Base-by-base conservation (phyloP, 2,329 filamentous ascomycete species). In the Verticillium klebahnii region DNA sequence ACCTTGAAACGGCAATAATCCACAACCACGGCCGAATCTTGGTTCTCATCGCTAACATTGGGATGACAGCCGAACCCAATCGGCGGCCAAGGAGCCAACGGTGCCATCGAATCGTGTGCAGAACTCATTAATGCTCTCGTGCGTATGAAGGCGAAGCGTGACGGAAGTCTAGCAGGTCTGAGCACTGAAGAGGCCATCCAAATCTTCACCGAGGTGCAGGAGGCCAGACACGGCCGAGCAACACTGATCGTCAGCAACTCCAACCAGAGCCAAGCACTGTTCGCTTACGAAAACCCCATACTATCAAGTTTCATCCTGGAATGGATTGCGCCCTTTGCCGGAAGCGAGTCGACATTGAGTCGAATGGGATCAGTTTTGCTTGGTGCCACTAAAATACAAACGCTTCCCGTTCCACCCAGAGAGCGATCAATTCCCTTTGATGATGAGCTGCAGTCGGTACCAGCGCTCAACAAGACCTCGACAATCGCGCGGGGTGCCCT, bases 71-170 rank as follows among this genome's bases (percentile, higher is more conserved):
- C 70, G 7, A 68, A 71, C 29, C 70, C 70, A 1, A 65, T 71
- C 7, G 57, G 62, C 9, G 70, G 70, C 3, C 69, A 70, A 60
- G 70, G 70, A 11, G 70, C 61, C 23, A 72, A 72, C 54, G 68
- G 67, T 6, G 70, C 69, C 25, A 68, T 72, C 25, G 71, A 72
- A 56, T 66, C 69, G 2, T 65, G 62, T 15, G 67, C 67, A 4
- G 66, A 68, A 36, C 65, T 72, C 9, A 25, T 71, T 19, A 71
- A 71, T 37, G 66, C 66, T 3, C 61, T 71, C 1, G 14, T 67
- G 3, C 45, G 59, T 5, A 31, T 62, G 8, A 50, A 63, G 11
- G 56, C 61, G 1, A 25, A 56, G 23, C 63, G 61, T 9, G 17
- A n/a, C 3, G 40, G 36, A 8, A 52, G 59, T n/a, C 65, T 66